These are phyloP conservation scores for Radiomyces spectabilis DNA, from an alignment of 192 early-diverging fungal genomes.

Conservation along the genomic window DNA sequence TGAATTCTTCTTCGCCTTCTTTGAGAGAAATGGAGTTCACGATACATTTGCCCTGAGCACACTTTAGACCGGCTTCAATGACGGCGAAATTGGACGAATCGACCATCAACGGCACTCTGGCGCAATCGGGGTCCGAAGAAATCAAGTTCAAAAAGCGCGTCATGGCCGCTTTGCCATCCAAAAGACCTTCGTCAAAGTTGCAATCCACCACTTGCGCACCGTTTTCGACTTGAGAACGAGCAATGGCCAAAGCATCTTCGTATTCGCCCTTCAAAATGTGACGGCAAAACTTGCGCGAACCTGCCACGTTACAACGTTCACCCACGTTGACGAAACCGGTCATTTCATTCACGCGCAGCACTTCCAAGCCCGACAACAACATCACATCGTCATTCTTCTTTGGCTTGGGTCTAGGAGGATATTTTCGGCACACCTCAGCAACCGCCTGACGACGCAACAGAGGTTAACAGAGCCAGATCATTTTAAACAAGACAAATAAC, in stretches of 20 bases:
- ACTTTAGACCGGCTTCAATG: conserved; percentile 90
- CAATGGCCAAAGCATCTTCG: conserved; percentile 92
- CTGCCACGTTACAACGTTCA: conserved; percentile 95
- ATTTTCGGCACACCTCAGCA: conserved; percentile 66
- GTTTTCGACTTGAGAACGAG: conserved; percentile 87
- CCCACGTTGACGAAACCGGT: conserved; percentile 93
- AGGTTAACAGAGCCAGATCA: background rate
- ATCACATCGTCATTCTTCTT: conserved; percentile 61
- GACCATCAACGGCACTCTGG: conserved; percentile 82
- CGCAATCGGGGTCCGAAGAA: conserved; percentile 89
- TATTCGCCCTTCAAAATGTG: conserved; percentile 88
- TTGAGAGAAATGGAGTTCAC: conserved; percentile 97
- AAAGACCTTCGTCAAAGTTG: conserved; percentile 95
- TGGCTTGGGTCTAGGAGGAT: conserved; percentile 67
- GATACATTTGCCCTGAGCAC: conserved; percentile 95
- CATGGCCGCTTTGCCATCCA: conserved; percentile 93
- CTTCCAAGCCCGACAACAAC: conserved; percentile 82
- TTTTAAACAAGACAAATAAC: background rate
- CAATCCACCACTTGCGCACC: conserved; percentile 94
- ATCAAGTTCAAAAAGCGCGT: conserved; percentile 89
- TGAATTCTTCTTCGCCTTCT: conserved; percentile 89
- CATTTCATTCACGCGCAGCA: conserved; percentile 69
- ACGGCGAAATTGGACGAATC: conserved; percentile 99
- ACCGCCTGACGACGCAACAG: conserved; percentile 45
- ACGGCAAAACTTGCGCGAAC: conserved; percentile 90